Evolutionary conservation across 2,329 filamentous ascomycete genomes (phyloP).

Genomic region (Trichoderma sp.): DNA sequence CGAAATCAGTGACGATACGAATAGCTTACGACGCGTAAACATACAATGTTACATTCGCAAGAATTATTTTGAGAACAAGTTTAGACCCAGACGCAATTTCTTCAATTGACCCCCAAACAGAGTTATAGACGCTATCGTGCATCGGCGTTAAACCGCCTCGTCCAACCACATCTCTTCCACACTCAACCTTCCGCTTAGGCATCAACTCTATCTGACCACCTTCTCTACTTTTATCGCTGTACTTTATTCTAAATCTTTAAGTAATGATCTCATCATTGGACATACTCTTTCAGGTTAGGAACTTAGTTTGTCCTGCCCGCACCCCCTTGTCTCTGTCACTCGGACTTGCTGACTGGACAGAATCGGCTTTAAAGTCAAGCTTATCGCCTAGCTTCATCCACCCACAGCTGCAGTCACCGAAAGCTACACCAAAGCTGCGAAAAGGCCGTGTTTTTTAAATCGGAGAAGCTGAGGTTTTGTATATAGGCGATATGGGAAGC

Average conservation of each 20-base stretch:
- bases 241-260: background rate
- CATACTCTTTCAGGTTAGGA: background rate
- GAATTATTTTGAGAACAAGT: background rate
- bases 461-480: background rate
- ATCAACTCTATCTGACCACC: background rate
- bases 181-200: background rate
- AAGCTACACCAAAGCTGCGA: background rate
- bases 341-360: background rate
- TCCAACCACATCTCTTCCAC: background rate
- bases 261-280: background rate
- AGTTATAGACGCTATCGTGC: background rate
- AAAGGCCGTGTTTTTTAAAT: background rate
- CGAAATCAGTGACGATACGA: background rate
- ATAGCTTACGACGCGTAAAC: background rate
- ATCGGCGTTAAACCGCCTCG: background rate
- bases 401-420: background rate
- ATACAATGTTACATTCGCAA: background rate
- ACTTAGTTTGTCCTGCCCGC: too few species aligned
- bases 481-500: background rate
- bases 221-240: background rate
- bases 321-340: background rate
- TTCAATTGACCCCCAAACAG: background rate
- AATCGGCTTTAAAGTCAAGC: background rate
- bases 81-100: rapidly evolving
- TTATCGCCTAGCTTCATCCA: constrained; percentile 6